phyloP scores from a whole-genome alignment of 2,329 filamentous ascomycete genomes.

The Cercospora janseana region DNA sequence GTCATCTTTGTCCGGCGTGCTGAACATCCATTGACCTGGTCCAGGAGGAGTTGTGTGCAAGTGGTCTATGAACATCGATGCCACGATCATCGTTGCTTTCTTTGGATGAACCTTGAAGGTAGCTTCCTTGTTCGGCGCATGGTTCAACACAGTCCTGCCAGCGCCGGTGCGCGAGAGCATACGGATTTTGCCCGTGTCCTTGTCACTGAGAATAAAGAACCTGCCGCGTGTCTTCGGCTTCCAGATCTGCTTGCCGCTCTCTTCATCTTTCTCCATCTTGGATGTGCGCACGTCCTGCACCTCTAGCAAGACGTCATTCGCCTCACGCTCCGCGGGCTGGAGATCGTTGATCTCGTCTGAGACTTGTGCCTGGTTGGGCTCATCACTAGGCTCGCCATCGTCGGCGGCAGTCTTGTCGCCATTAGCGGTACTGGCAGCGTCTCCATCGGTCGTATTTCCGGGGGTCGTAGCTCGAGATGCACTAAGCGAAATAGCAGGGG shows the following conservation, averaged over 20 bases:
- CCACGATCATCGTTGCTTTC: conserved; percentile 24
- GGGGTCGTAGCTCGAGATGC: conserved; percentile 49
- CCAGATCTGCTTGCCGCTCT: conserved; percentile 62
- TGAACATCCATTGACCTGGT: conserved; percentile 19
- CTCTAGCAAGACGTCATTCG: conserved; percentile 69
- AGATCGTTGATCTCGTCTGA: conserved; percentile 65
- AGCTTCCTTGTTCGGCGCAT: conserved; percentile 20
- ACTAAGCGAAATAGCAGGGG: conserved; percentile 36
- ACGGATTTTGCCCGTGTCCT: conserved; percentile 64
- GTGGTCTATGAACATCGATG: conserved; percentile 24
- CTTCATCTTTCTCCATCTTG: conserved; percentile 55
- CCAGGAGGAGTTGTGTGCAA: conserved; percentile 19
- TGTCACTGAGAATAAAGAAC: conserved; percentile 71
- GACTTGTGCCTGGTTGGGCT: conserved; percentile 49
- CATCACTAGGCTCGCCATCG: conserved; percentile 33
- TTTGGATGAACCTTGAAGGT: conserved; percentile 24
- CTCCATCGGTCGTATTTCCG: conserved; percentile 45
- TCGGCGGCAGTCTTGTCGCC: conserved; percentile 32
- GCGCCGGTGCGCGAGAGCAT: conserved; percentile 63
- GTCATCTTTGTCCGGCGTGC: conserved; percentile 15
- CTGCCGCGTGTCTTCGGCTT: conserved; percentile 67
- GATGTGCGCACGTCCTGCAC: conserved; percentile 65
- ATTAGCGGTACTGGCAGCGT: conserved; percentile 33
- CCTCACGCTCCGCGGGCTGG: conserved; percentile 59
- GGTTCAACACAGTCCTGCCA: conserved; percentile 23